Evolutionary conservation across 805 yeast genomes (phyloP), one percentile per base, ranked within the genome.

Genomic region (Wickerhamiella qilinensis): DNA sequence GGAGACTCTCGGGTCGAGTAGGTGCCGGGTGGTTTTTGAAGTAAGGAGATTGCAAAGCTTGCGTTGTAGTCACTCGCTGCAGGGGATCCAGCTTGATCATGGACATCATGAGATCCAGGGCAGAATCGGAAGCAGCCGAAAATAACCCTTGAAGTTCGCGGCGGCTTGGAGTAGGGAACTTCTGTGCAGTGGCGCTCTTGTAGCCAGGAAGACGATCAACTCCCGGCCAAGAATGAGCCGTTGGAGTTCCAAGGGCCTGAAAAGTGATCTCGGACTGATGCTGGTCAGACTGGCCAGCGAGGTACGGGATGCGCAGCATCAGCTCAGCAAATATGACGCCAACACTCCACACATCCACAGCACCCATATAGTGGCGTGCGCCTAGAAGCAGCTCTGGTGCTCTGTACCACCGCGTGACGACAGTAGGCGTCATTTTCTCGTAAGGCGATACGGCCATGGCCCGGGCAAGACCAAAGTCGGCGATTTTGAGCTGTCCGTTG

Each of bases 401-500:
- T 39, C 97, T 64, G 58, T 91, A 91, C 99, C 99, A 91, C 43
- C 97, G 63, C 2, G 99, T 91, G 1, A 91, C 98, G 3, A 91
- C 99, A 45, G 86, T 88, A 2, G 94, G 81, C 0, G 97, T 82
- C 56, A 91, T 63, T 42, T 74, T 72, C 33, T 75, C 72, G 34
- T 51, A 49, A 0, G 86, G 82, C 19, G 51, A 33, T 15, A 77
- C 67, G 0, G 93, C 88, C 41, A 83, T 63, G 2, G 86, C 71
- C 45, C 98, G 64, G 0, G 97, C 97, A 33, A 88, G 65, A 47
- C 98, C 98, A 63, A 91, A 91, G 82, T 91, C 99, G 2, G 98
- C 98, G 44, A 91, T 69, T 56, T 91, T 91, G 43, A 91, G 65
- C 45, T 79, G 75, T 1, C 99, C 98, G 43, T 71, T 72, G 0